Evolutionary conservation across 2,329 filamentous ascomycete species (phyloP).

Genomic region (Chaetomium sp.): DNA sequence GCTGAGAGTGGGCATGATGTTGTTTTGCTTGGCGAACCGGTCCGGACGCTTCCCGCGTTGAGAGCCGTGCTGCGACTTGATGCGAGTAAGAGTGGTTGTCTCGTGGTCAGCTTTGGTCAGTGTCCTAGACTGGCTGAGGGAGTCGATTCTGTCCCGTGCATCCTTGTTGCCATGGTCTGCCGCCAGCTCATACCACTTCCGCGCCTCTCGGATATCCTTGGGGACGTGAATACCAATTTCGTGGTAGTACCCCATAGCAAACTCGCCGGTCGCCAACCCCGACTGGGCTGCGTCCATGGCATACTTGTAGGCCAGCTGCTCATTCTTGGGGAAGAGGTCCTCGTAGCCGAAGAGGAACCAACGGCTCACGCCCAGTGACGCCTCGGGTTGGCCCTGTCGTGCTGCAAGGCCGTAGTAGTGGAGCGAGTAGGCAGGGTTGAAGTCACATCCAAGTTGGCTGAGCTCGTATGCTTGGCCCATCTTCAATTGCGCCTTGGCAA

Average conservation of each 20-base stretch:
- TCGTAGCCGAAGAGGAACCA: slow-evolving; percentile 98
- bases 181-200: slow-evolving; percentile 84
- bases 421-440: slow-evolving; percentile 83
- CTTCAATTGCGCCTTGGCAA: slow-evolving; percentile 92
- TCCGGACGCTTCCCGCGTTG: slow-evolving; percentile 56
- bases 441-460: slow-evolving; percentile 88
- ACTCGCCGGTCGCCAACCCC: slow-evolving; percentile 84
- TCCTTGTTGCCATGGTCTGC: slow-evolving; percentile 89
- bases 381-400: slow-evolving; percentile 85
- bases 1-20: slow-evolving; percentile 43
- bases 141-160: slow-evolving; percentile 73
- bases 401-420: slow-evolving; percentile 95
- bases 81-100: slow-evolving; percentile 78
- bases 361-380: slow-evolving; percentile 92
- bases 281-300: slow-evolving; percentile 77
- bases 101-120: slow-evolving; percentile 90
- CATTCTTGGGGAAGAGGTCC: slow-evolving; percentile 88
- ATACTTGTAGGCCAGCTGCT: slow-evolving; percentile 86
- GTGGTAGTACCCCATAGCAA: slow-evolving; percentile 94
- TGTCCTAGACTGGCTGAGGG: slow-evolving; percentile 73
- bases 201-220: slow-evolving; percentile 75
- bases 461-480: slow-evolving; percentile 96
- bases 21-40: slow-evolving; percentile 45
- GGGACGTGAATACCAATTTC: slow-evolving; percentile 91
- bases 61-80: slow-evolving; percentile 74